Conservation (phyloP, 306 rosid species). For the Ormosia semicastrata region DNA sequence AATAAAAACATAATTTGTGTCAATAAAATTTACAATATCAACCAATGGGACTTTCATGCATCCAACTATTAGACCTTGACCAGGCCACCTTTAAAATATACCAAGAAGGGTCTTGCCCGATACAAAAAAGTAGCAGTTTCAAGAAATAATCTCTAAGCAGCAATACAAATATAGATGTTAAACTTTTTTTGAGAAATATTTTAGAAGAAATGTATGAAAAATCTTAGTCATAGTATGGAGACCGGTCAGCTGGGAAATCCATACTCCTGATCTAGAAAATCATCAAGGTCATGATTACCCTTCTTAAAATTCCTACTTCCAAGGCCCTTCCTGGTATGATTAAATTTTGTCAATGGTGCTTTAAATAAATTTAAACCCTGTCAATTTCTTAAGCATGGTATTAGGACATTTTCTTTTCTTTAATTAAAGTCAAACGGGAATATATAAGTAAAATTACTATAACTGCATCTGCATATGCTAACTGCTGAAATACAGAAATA, state of each 20-base stretch:
- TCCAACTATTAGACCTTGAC: conserved; percentile 1
- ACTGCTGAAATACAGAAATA: not conserved
- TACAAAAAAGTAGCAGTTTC: not conserved
- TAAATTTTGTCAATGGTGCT: not conserved
- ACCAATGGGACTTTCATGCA: conserved; percentile 7
- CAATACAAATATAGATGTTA: not conserved
- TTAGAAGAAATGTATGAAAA: not conserved
- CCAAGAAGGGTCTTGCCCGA: not conserved
- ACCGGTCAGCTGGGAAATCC: not conserved
- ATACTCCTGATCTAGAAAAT: not conserved
- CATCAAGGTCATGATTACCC: not conserved
- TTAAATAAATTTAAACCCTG: not conserved
- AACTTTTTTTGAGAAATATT: not conserved
- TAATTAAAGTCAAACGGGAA: not conserved
- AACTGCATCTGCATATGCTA: not conserved
- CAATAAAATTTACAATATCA: conserved; percentile 1
- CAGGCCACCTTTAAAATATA: not conserved
- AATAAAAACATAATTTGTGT: not conserved
- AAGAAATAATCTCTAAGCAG: not conserved
- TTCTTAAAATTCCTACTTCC: not conserved
- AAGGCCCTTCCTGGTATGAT: not conserved
- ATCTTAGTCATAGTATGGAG: not conserved
- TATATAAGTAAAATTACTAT: not conserved
- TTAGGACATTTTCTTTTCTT: not conserved
- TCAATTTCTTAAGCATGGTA: not conserved